Evolutionary conservation across 176 grass and related monocot species (phyloP).

Genomic region (Echinochloa phyllopogon): DNA sequence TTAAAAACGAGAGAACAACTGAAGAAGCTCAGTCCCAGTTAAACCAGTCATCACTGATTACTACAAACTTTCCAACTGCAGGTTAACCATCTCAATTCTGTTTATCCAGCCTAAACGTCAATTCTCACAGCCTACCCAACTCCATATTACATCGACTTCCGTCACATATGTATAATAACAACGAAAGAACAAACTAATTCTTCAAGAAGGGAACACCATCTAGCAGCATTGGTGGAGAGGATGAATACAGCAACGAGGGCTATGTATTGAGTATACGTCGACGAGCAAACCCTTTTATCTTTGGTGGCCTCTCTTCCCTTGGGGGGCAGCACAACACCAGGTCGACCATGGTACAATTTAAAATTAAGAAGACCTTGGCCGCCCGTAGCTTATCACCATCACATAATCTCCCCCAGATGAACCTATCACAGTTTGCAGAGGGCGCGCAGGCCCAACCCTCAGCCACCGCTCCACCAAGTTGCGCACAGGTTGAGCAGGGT

Average conservation of each 20-base stretch:
- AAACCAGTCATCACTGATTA: background rate
- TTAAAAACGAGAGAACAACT: background rate
- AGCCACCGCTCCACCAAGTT: conserved; percentile 74
- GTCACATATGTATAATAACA: conserved; percentile 39
- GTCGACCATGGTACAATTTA: background rate
- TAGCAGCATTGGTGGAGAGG: conserved; percentile 20
- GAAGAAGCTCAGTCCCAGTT: background rate
- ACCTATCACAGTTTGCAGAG: conserved; percentile 56
- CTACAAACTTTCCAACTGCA: background rate
- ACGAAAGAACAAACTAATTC: conserved; percentile 48
- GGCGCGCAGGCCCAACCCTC: conserved; percentile 41
- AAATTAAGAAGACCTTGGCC: conserved; percentile 18
- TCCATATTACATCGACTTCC: conserved; percentile 10
- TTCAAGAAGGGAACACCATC: conserved; percentile 38
- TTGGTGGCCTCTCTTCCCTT: background rate
- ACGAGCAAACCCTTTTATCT: background rate
- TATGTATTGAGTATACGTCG: conserved; percentile 25
- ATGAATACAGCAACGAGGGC: conserved; percentile 19
- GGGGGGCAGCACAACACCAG: background rate
- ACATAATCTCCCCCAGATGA: conserved; percentile 74
- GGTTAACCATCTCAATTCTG: conserved; percentile 3
- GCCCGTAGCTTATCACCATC: conserved; percentile 73
- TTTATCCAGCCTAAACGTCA: conserved; percentile 36
- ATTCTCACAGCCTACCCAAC: background rate
- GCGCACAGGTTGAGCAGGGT: conserved; percentile 50